Evolutionary conservation across 1,284 basidiomycete genomes (phyloP).

Genomic region (Fomitopsis palustris): DNA sequence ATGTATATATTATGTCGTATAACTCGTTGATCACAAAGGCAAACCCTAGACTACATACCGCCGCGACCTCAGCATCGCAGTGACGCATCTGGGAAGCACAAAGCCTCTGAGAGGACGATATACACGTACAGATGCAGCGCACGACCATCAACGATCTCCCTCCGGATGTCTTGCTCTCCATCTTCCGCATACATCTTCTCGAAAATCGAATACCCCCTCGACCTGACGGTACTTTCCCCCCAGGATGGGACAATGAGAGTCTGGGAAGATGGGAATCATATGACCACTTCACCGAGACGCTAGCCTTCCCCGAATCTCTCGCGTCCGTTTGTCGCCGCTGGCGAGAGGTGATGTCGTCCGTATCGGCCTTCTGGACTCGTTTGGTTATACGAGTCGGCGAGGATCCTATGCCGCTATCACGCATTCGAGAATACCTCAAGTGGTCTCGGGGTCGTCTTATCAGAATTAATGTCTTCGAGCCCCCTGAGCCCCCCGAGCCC

Average conservation of each 20-base stretch:
- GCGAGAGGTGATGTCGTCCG: background rate
- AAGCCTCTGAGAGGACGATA: too few species aligned
- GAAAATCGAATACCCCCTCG: background rate
- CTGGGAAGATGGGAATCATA: background rate
- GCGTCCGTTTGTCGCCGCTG: conserved; percentile 1
- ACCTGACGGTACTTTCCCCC: background rate
- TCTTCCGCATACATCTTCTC: background rate
- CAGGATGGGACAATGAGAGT: background rate
- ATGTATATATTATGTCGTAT: too few species aligned
- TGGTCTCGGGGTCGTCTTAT: background rate
- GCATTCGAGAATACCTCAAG: background rate
- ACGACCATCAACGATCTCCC: background rate
- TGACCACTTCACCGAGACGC: background rate
- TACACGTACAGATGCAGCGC: too few species aligned
- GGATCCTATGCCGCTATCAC: background rate
- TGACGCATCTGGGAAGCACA: too few species aligned
- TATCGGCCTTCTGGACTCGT: conserved; percentile 4
- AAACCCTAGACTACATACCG: too few species aligned
- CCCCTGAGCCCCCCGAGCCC: background rate
- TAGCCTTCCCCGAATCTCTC: background rate
- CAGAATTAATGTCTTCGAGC: background rate
- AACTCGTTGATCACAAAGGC: too few species aligned
- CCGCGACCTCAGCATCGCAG: background rate
- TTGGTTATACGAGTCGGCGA: background rate
- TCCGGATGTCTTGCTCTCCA: background rate